Conservation (phyloP, 352 stramenopile species). For the Globisporangium cylindrosporum region DNA sequence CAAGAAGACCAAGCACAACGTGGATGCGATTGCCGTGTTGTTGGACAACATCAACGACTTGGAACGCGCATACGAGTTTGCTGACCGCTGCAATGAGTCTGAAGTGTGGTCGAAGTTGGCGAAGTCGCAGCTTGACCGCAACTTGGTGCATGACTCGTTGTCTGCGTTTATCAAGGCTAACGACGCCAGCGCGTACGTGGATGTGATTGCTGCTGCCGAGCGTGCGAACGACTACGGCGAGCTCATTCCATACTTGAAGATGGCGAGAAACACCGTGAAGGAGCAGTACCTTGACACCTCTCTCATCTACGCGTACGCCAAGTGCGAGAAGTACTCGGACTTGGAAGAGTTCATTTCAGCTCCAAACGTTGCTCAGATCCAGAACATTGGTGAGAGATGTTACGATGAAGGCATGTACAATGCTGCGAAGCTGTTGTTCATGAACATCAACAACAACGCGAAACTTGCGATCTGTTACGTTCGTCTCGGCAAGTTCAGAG, state of each 20-base stretch:
- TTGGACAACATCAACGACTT: constrained; percentile 97
- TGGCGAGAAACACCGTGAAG: constrained; percentile 99
- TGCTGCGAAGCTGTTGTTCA: constrained; percentile 98
- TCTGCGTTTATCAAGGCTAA: constrained; percentile 99
- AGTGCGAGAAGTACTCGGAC: constrained; percentile 98
- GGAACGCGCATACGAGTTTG: constrained; percentile 98
- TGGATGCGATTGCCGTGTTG: constrained; percentile 91
- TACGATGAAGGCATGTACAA: constrained; percentile 99
- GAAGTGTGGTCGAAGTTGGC: constrained; percentile 99
- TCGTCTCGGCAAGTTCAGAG: constrained; percentile 97
- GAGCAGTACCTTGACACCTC: constrained; percentile 99
- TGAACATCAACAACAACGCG: constrained; percentile 99
- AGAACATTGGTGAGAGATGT: constrained; percentile 97
- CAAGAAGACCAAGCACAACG: constrained; percentile 99
- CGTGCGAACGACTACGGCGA: constrained; percentile 96
- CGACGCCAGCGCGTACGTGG: constrained; percentile 96
- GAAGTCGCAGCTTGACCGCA: constrained; percentile 97
- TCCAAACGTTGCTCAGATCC: constrained; percentile 99
- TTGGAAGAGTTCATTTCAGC: constrained; percentile 99
- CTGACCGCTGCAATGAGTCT: constrained; percentile 97
- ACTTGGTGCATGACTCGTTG: constrained; percentile 96
- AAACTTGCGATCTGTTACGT: constrained; percentile 99
- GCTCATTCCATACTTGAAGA: constrained; percentile 98
- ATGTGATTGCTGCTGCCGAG: constrained; percentile 97
- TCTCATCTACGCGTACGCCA: constrained; percentile 99